Percentiles rank a stretch among this genome's conserved stretches.
Evolutionary conservation across 495 filamentous ascomycete species (phyloP).

Genomic region (Chaetomidium leptoderma): DNA sequence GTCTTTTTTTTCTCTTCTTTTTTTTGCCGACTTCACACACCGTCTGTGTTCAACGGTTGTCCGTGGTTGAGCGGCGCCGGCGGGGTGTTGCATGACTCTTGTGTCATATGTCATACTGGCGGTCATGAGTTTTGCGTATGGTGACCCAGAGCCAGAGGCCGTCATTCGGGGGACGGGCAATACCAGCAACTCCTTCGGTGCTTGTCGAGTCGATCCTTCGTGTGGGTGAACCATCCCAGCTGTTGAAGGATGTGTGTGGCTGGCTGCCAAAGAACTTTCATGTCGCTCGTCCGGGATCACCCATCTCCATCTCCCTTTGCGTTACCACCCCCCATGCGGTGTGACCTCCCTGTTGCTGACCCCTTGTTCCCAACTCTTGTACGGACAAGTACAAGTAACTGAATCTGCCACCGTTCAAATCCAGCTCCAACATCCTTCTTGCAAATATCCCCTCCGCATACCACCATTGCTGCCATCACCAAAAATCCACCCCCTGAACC

Average conservation of each 20-base stretch:
- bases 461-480: neutral
- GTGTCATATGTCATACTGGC: neutral
- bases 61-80: neutral
- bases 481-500: neutral
- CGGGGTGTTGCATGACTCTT: neutral
- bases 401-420: neutral
- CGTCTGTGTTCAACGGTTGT: neutral
- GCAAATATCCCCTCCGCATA: neutral
- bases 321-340: slow-evolving; percentile 6
- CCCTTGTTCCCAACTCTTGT: slow-evolving; percentile 1
- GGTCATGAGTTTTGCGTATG: neutral
- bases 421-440: neutral
- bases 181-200: neutral
- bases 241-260: neutral
- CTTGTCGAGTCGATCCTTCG: neutral
- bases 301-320: neutral
- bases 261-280: neutral
- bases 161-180: too few species aligned
- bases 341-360: neutral
- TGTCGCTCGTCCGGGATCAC: neutral
- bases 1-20: too few species aligned
- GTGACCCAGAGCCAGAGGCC: too few species aligned
- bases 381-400: slow-evolving; percentile 4
- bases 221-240: neutral
- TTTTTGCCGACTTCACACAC: neutral